Percentiles rank a stretch among this genome's conserved stretches.
Evolutionary conservation across 306 rosid genomes (phyloP).

Genomic region (Prunus campanulata): DNA sequence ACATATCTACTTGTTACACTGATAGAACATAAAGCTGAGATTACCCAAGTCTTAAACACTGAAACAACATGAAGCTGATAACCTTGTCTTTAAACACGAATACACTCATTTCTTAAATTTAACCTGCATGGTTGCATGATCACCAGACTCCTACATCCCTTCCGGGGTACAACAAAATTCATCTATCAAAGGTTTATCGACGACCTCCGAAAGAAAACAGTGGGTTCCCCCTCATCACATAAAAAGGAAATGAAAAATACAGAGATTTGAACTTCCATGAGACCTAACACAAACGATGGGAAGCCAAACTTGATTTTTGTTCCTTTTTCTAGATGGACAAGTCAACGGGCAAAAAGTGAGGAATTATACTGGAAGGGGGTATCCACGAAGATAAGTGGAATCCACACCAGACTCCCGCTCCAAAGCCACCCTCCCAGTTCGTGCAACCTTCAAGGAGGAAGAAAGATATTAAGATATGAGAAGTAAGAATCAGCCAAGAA

Average conservation of each 20-base stretch:
- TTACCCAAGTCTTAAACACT: neutral
- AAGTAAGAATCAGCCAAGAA: neutral
- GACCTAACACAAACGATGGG: neutral
- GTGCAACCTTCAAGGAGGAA: slow-evolving; percentile 43
- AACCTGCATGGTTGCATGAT: neutral
- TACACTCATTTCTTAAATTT: neutral
- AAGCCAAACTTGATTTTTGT: neutral
- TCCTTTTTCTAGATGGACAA: neutral
- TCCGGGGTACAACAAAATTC: neutral
- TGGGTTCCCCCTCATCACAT: neutral
- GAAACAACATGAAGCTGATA: neutral
- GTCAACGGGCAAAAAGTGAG: neutral
- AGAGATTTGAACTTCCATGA: neutral
- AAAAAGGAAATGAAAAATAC: neutral
- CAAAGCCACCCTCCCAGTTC: slow-evolving; percentile 61
- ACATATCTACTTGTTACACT: neutral
- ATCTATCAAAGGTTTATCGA: neutral
- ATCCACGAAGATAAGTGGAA: slow-evolving; percentile 55
- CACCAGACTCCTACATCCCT: neutral
- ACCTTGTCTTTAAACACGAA: neutral
- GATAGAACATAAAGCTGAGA: neutral
- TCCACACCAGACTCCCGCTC: slow-evolving; percentile 58
- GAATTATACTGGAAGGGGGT: slow-evolving; percentile 40
- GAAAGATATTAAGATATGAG: neutral
- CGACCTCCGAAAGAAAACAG: too few species aligned